Conservation (phyloP, 352 stramenopile genomes). For the Globisporangium cylindrosporum region DNA sequence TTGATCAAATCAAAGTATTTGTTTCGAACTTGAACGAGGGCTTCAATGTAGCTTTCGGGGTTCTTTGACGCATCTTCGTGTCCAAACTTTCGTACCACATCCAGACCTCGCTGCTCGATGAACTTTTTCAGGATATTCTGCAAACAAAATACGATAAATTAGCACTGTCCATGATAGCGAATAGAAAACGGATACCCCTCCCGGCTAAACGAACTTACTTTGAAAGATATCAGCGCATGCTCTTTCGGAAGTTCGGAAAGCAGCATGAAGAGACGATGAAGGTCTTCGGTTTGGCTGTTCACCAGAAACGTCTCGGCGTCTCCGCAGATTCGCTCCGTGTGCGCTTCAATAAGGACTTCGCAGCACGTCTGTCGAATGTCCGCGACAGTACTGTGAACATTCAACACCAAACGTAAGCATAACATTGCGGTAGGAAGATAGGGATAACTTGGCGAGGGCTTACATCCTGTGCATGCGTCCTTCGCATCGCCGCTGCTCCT, state of each 20-base stretch:
- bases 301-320: conserved; percentile 73
- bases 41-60: conserved; percentile 83
- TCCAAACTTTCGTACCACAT: conserved; percentile 78
- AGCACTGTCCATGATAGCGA: neutral
- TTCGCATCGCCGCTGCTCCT: conserved; percentile 82
- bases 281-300: conserved; percentile 75
- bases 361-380: conserved; percentile 81
- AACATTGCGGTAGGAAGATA: neutral
- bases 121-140: conserved; percentile 88
- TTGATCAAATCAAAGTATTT: conserved; percentile 84
- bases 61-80: conserved; percentile 79
- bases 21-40: conserved; percentile 77
- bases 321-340: conserved; percentile 80
- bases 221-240: conserved; percentile 76
- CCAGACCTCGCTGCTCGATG: conserved; percentile 73
- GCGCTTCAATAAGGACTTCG: conserved; percentile 71
- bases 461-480: conserved; percentile 72
- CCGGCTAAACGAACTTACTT: conserved; percentile 36
- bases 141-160: neutral
- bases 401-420: neutral
- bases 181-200: neutral
- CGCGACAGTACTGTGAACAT: conserved; percentile 53
- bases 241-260: conserved; percentile 83
- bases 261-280: conserved; percentile 74
- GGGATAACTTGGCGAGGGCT: conserved; percentile 11